Percentiles rank a stretch among this genome's conserved stretches.
Evolutionary conservation across 768 basidiomycete species (phyloP).

Genomic region (Boletales sp.): DNA sequence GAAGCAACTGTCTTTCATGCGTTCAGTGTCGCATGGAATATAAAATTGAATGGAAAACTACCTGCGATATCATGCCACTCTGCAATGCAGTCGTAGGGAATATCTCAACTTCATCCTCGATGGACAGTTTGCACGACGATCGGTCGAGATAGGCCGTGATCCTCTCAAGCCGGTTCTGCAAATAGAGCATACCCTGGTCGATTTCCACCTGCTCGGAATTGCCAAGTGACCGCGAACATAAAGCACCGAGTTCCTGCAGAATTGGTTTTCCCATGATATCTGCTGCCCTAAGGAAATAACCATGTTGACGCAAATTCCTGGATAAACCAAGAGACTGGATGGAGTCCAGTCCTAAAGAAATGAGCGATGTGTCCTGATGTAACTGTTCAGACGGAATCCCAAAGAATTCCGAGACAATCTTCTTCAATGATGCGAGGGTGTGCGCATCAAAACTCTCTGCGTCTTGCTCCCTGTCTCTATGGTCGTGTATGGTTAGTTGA

Average conservation of each 20-base stretch:
- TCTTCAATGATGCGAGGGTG: conserved; percentile 7
- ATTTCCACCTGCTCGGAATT: background rate
- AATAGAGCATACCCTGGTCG: conserved; percentile 10
- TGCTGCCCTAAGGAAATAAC: conserved; percentile 32
- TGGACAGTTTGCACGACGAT: conserved; percentile 14
- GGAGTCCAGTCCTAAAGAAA: conserved; percentile 47
- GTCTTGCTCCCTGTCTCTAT: too few relatives aligned
- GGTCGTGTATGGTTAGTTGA: background rate
- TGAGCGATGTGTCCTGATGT: conserved; percentile 30
- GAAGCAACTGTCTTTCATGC: conserved; percentile 27
- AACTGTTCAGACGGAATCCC: conserved; percentile 11
- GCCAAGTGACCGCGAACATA: conserved; percentile 4
- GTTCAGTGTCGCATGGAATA: background rate
- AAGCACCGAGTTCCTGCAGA: conserved; percentile 10
- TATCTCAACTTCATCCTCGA: conserved; percentile 31
- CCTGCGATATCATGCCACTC: conserved; percentile 50
- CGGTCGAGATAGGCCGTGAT: conserved; percentile 18
- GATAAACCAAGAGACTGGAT: conserved; percentile 45
- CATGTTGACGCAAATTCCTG: conserved; percentile 30
- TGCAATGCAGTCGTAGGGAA: conserved; percentile 44
- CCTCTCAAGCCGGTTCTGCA: conserved; percentile 9
- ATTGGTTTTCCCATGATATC: conserved; percentile 36
- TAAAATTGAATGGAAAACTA: conserved; percentile 8
- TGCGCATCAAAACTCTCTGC: background rate
- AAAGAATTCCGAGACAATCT: conserved; percentile 19